Conservation (phyloP, 257 asterid species). For the Primulina tabacum region DNA sequence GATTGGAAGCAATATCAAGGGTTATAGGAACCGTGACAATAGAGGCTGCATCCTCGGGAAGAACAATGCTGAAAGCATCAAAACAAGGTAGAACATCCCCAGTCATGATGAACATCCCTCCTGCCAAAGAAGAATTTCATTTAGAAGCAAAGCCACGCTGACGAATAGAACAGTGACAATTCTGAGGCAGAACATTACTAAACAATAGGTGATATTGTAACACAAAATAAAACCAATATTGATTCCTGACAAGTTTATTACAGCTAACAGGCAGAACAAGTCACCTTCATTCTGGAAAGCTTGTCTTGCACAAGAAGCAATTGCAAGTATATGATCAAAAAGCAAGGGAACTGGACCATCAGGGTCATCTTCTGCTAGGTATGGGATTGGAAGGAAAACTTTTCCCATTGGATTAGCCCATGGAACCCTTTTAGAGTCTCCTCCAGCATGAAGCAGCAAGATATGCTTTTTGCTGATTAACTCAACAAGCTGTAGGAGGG, state of each 20-base stretch:
- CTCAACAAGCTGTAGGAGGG: slow-evolving; percentile 46
- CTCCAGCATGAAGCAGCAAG: slow-evolving; percentile 93
- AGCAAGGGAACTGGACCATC: slow-evolving; percentile 95
- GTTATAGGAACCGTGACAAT: slow-evolving; percentile 88
- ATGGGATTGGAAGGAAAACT: slow-evolving; percentile 95
- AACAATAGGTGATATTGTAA: slow-evolving; percentile 27
- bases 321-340: slow-evolving; percentile 93
- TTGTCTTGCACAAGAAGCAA: slow-evolving; percentile 89
- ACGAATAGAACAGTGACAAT: slow-evolving; percentile 12
- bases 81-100: slow-evolving; percentile 99
- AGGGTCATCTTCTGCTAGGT: slow-evolving; percentile 83
- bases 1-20: slow-evolving; percentile 90
- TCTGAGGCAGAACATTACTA: slow-evolving; percentile 17
- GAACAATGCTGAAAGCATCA: slow-evolving; percentile 85
- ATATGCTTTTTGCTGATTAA: slow-evolving; percentile 67
- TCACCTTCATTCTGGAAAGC: slow-evolving; percentile 79
- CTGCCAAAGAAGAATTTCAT: slow-evolving; percentile 43
- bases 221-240: slow-evolving; percentile 28
- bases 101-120: slow-evolving; percentile 92
- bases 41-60: slow-evolving; percentile 81
- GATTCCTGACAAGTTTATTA: slow-evolving; percentile 28
- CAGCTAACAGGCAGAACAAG: slow-evolving; percentile 34
- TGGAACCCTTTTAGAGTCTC: slow-evolving; percentile 97
- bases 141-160: slow-evolving; percentile 16
- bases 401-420: slow-evolving; percentile 99